phyloP scores from a whole-genome alignment of 805 yeast genomes.

The Metschnikowia continentalis region DNA sequence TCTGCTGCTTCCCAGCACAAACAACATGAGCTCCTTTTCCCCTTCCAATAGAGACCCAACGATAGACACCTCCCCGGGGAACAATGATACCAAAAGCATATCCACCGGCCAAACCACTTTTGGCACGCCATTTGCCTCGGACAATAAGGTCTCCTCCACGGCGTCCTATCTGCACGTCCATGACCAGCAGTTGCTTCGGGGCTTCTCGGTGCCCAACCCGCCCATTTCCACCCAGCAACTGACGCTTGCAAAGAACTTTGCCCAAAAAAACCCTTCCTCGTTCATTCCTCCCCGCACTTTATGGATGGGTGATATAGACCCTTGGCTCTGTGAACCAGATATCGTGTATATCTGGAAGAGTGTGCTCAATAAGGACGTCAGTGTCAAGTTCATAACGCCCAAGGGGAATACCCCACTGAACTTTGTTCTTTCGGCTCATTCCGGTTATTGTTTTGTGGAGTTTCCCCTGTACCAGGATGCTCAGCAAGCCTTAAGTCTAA shows the following conservation, averaged over 20 bases:
- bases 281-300: conserved; percentile 60
- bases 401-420: conserved; percentile 21
- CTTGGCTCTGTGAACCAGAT: conserved; percentile 67
- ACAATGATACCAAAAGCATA: too few species aligned
- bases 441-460: conserved; percentile 77
- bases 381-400: conserved; percentile 62
- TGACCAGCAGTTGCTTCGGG: conserved; percentile 39
- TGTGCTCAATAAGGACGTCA: conserved; percentile 49
- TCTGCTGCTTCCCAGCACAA: too few species aligned
- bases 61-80: too few species aligned
- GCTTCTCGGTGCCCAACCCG: conserved; percentile 39
- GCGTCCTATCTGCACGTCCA: conserved; percentile 42
- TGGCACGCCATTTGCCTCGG: too few species aligned
- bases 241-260: conserved; percentile 25
- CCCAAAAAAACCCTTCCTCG: conserved; percentile 9
- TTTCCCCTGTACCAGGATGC: conserved; percentile 68
- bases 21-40: too few species aligned
- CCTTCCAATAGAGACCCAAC: too few species aligned
- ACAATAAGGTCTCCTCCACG: conserved; percentile 18
- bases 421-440: conserved; percentile 26
- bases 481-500: conserved; percentile 59
- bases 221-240: conserved; percentile 38
- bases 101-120: too few species aligned
- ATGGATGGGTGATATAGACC: conserved; percentile 89
- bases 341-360: conserved; percentile 55